Conservation (phyloP, 345 rosid species). For the Populus pruinosa region DNA sequence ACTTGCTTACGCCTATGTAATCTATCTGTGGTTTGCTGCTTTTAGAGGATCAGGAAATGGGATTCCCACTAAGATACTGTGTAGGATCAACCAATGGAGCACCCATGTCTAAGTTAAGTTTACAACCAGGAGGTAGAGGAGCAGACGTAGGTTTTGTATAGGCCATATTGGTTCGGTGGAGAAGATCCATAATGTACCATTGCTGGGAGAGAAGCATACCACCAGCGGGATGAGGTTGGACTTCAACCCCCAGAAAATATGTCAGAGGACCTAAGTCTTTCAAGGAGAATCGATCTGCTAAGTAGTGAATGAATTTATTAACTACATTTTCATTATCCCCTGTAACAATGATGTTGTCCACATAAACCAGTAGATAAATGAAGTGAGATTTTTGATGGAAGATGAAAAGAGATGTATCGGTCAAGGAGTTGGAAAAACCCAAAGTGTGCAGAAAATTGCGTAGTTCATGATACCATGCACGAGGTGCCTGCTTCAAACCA, state of each 20-base stretch:
- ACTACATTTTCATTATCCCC: not conserved
- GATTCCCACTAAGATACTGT: too few relatives aligned
- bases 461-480: not conserved
- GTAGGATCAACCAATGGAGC: rapidly evolving
- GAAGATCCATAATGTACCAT: rapidly evolving
- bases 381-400: not conserved
- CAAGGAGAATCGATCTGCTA: too few relatives aligned
- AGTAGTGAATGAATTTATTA: rapidly evolving
- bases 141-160: rapidly evolving
- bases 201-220: too few relatives aligned
- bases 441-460: too few relatives aligned
- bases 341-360: not conserved
- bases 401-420: not conserved
- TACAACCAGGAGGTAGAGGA: too few relatives aligned
- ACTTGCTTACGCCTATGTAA: too few relatives aligned
- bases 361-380: not conserved
- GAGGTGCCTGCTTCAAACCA: not conserved
- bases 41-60: too few relatives aligned
- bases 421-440: too few relatives aligned
- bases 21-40: too few relatives aligned
- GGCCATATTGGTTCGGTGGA: rapidly evolving
- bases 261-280: rapidly evolving
- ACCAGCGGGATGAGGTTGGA: too few relatives aligned
- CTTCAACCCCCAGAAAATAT: too few relatives aligned
- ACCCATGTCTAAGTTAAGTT: too few relatives aligned